These are phyloP conservation scores for Clathrus columnatus DNA, from an alignment of 768 basidiomycete species.

Conservation along the genomic window DNA sequence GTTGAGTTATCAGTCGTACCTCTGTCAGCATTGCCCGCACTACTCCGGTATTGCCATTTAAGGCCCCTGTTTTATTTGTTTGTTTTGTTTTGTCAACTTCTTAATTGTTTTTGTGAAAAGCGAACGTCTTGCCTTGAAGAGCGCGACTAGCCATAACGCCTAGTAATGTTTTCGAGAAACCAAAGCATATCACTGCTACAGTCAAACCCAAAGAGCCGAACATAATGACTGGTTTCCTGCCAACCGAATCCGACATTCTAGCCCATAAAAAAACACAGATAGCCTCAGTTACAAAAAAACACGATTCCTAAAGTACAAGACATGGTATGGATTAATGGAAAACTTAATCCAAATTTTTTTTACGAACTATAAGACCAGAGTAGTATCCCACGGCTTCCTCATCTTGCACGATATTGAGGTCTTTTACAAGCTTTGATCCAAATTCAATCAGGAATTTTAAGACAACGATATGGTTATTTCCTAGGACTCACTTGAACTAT, in stretches of 20 bases:
- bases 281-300: neutral
- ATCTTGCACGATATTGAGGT: neutral
- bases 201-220: neutral
- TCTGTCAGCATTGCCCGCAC: neutral
- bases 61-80: neutral
- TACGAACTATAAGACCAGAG: neutral
- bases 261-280: neutral
- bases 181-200: neutral
- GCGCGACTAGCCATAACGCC: neutral
- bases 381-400: slow-evolving; percentile 2
- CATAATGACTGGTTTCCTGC: neutral
- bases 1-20: neutral
- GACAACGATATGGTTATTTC: neutral
- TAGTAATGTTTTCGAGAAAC: neutral
- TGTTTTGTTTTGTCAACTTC: neutral
- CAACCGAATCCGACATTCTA: neutral
- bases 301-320: neutral
- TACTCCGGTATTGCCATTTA: neutral
- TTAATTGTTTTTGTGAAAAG: neutral
- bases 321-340: neutral
- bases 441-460: neutral
- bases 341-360: neutral
- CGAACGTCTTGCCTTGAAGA: neutral
- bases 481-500: slow-evolving; percentile 9
- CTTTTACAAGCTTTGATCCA: neutral